Conservation (phyloP, 2,329 filamentous ascomycete genomes). For the Arthrobotrys conoides region DNA sequence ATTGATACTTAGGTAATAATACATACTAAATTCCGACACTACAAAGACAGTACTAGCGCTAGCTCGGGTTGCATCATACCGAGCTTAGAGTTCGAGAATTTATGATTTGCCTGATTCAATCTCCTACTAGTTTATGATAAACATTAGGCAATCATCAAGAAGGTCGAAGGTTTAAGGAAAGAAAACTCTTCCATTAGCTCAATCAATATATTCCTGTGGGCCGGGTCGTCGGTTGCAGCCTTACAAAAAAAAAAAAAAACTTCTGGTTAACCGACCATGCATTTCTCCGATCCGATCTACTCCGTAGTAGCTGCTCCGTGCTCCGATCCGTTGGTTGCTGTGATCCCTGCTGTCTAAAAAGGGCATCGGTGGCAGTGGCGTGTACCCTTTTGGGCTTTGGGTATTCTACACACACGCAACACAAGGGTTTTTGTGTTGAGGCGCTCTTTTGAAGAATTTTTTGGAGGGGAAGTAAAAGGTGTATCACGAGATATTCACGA, state of each 20-base stretch:
- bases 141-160: too few species aligned
- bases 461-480: not conserved
- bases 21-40: too few species aligned
- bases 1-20: too few species aligned
- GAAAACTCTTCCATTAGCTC: too few species aligned
- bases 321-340: not conserved
- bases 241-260: slow-evolving; percentile 4
- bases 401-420: not conserved
- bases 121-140: too few species aligned
- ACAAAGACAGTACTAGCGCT: too few species aligned
- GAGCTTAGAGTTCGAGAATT: too few species aligned
- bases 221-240: not conserved
- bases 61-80: too few species aligned
- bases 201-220: not conserved
- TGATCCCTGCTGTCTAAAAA: slow-evolving; percentile 11
- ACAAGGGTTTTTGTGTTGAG: not conserved
- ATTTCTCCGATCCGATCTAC: slow-evolving; percentile 8
- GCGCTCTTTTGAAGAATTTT: slow-evolving; percentile 8
- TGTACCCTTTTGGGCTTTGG: not conserved
- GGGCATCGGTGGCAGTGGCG: not conserved
- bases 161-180: too few species aligned
- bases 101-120: too few species aligned
- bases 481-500: slow-evolving; percentile 25
- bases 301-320: too few species aligned
- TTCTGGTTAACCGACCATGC: not conserved